Percentiles rank a stretch among this genome's conserved stretches.
These are phyloP conservation scores for Alternaria novae-zelandiae DNA, from an alignment of 2,329 filamentous ascomycete genomes.

Conservation along the genomic window DNA sequence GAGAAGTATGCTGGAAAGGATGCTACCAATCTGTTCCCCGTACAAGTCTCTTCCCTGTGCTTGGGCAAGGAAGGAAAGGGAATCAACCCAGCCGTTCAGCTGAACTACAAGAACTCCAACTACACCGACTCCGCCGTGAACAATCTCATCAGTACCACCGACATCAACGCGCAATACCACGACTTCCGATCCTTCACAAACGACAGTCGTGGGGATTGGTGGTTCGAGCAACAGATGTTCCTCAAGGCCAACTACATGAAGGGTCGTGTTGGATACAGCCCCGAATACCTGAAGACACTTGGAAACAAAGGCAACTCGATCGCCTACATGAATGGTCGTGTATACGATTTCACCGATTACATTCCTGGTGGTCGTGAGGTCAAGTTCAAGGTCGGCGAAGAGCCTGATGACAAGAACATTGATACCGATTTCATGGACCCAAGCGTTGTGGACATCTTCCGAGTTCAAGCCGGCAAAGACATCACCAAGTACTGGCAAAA, in stretches of 20 bases:
- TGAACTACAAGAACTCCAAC: constrained; percentile 84
- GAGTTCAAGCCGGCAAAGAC: constrained; percentile 75
- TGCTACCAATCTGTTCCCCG: constrained; percentile 85
- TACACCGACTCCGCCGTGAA: constrained; percentile 65
- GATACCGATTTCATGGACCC: constrained; percentile 82
- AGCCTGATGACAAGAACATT: constrained; percentile 44
- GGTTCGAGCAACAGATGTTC: constrained; percentile 82
- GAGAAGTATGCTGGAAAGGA: constrained; percentile 86
- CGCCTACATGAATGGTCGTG: constrained; percentile 76
- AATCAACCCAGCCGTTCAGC: constrained; percentile 74
- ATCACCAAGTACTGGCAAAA: constrained; percentile 83
- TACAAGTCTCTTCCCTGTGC: constrained; percentile 93
- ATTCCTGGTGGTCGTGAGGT: constrained; percentile 74
- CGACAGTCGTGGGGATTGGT: constrained; percentile 89
- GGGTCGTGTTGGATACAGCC: constrained; percentile 83
- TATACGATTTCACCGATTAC: constrained; percentile 93
- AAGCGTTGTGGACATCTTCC: constrained; percentile 77
- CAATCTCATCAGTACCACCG: constrained; percentile 67
- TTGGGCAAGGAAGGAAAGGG: constrained; percentile 71
- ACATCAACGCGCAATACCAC: constrained; percentile 81
- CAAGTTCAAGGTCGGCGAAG: constrained; percentile 59
- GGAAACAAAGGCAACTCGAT: constrained; percentile 71
- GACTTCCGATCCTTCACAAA: constrained; percentile 89
- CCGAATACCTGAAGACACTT: constrained; percentile 76
- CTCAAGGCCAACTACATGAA: constrained; percentile 82